These are phyloP conservation scores for Stereocaulon alpinum DNA, from an alignment of 495 filamentous ascomycete genomes.

Conservation along the genomic window DNA sequence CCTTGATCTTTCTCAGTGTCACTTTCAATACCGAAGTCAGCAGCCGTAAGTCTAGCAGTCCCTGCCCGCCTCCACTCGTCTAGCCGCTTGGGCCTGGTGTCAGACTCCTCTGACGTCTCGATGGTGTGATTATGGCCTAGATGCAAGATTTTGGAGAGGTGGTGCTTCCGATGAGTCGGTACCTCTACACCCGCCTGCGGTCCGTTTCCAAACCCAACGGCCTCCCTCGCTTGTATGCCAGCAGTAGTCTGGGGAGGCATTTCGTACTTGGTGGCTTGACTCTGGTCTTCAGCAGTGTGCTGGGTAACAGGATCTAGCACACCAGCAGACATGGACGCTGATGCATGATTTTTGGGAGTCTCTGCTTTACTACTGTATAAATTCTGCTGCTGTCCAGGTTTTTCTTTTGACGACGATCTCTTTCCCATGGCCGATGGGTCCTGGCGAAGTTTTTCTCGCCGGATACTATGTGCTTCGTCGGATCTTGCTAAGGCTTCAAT, in stretches of 20 bases:
- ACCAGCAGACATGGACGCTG: slow-evolving; percentile 11
- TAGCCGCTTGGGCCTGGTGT: slow-evolving; percentile 36
- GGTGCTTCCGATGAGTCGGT: slow-evolving; percentile 22
- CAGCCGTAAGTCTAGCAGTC: slow-evolving; percentile 39
- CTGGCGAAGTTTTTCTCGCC: neutral
- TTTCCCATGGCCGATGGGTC: neutral
- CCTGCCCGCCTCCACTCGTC: slow-evolving; percentile 51
- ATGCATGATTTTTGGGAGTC: slow-evolving; percentile 1
- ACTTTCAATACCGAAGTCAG: slow-evolving; percentile 37
- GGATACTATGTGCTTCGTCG: slow-evolving; percentile 6
- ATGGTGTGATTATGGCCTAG: slow-evolving; percentile 32
- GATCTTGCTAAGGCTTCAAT: slow-evolving; percentile 7
- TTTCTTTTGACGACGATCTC: slow-evolving; percentile 14
- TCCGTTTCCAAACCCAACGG: slow-evolving; percentile 19
- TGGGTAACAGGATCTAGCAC: slow-evolving; percentile 12
- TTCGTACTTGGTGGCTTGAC: slow-evolving; percentile 4
- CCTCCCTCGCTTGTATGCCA: slow-evolving; percentile 19
- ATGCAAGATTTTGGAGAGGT: slow-evolving; percentile 36
- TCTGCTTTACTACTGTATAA: slow-evolving; percentile 19
- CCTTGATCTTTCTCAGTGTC: slow-evolving; percentile 31
- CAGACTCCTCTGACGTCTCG: slow-evolving; percentile 31
- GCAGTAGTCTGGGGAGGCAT: slow-evolving; percentile 19
- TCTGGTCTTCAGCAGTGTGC: slow-evolving; percentile 8
- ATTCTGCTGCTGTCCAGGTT: slow-evolving; percentile 16
- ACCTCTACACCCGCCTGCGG: neutral